These are phyloP conservation scores for Rhizopogon salebrosus DNA, from an alignment of 768 basidiomycete species.

Conservation along the genomic window DNA sequence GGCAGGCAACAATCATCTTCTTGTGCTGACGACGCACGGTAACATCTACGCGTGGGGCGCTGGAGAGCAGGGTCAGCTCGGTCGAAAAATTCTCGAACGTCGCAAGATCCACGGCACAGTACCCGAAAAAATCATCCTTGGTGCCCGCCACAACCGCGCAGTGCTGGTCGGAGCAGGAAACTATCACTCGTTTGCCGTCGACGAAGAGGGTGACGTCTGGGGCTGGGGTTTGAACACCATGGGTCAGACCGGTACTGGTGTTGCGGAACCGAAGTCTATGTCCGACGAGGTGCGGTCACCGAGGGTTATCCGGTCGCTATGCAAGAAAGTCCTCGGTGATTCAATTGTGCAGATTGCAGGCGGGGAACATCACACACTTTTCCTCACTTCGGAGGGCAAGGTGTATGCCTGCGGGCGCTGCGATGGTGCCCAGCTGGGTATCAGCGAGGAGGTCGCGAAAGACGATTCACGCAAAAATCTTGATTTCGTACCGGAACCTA, in stretches of 20 bases:
- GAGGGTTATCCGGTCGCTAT: conserved; percentile 56
- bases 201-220: conserved; percentile 79
- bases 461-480: conserved; percentile 47
- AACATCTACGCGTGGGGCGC: conserved; percentile 88
- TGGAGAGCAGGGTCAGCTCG: conserved; percentile 87
- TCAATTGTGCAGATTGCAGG: conserved; percentile 69
- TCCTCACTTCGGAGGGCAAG: conserved; percentile 77
- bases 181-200: conserved; percentile 88
- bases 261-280: conserved; percentile 39
- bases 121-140: conserved; percentile 83
- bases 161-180: conserved; percentile 74
- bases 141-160: conserved; percentile 56
- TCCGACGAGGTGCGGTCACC: conserved; percentile 56
- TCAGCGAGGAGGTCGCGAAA: conserved; percentile 61
- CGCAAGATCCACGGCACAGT: conserved; percentile 85
- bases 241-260: conserved; percentile 72
- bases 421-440: conserved; percentile 80
- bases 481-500: conserved; percentile 63
- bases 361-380: conserved; percentile 87
- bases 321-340: conserved; percentile 54
- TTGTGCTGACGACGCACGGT: conserved; percentile 86
- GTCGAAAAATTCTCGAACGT: conserved; percentile 83
- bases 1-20: conserved; percentile 83
- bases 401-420: conserved; percentile 86
- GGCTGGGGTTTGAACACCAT: conserved; percentile 95